Percentiles rank a stretch among this genome's conserved stretches.
phyloP scores from a whole-genome alignment of 192 early-diverging fungal genomes.

The Gonapodya sp. region DNA sequence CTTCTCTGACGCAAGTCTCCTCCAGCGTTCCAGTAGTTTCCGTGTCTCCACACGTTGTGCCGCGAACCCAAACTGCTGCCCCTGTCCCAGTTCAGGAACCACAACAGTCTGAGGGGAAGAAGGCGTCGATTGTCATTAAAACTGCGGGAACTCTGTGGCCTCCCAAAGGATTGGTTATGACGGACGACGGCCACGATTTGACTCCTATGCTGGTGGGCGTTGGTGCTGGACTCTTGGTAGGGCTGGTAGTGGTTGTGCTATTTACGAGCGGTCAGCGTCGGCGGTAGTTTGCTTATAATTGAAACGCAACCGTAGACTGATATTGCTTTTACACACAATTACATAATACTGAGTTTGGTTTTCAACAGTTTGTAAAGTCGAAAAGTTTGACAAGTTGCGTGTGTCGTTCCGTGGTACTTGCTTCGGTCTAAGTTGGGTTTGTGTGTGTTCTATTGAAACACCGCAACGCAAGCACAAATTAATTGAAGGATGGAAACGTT shows the following conservation, averaged over 20 bases:
- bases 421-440: too few relatives aligned
- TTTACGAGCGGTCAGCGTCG: neutral
- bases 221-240: neutral
- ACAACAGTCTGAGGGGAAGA: neutral
- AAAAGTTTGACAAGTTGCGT: neutral
- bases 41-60: too few relatives aligned
- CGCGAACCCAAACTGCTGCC: neutral
- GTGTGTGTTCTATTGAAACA: too few relatives aligned
- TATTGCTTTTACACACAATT: too few relatives aligned
- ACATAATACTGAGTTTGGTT: neutral
- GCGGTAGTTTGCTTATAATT: neutral
- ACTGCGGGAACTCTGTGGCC: neutral
- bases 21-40: neutral
- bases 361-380: neutral
- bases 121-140: neutral
- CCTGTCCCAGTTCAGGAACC: neutral
- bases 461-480: too few relatives aligned
- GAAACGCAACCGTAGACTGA: too few relatives aligned
- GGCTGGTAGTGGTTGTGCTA: neutral
- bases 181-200: neutral
- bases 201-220: neutral
- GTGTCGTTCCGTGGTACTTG: too few relatives aligned
- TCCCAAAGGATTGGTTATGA: neutral
- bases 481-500: slow-evolving; percentile 59
- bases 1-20: neutral